Conservation (phyloP, 2,329 filamentous ascomycete species). For the Penicillium frequentans region DNA sequence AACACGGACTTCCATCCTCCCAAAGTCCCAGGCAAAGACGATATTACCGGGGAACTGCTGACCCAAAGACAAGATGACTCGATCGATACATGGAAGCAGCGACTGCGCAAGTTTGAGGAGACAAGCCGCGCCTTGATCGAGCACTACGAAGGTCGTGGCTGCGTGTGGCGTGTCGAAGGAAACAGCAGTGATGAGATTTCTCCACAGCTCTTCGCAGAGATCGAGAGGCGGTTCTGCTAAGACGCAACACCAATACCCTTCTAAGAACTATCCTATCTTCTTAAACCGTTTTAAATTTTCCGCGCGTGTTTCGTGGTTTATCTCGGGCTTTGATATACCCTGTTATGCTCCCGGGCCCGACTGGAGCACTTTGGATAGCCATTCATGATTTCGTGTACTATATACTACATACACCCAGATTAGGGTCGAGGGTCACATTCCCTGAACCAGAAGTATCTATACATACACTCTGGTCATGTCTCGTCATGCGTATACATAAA, state of each 20-base stretch:
- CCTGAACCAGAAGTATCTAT: background rate
- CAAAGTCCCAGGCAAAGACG: constrained; percentile 76
- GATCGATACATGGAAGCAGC: constrained; percentile 78
- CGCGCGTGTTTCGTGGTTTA: constrained; percentile 7
- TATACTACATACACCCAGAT: constrained; percentile 13
- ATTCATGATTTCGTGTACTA: constrained; percentile 17
- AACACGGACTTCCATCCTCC: constrained; percentile 92
- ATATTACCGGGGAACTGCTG: constrained; percentile 84
- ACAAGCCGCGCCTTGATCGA: constrained; percentile 81
- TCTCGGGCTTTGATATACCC: constrained; percentile 18
- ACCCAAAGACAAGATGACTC: constrained; percentile 83
- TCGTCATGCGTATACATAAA: constrained; percentile 12
- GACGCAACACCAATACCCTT: constrained; percentile 5
- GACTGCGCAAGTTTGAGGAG: constrained; percentile 82
- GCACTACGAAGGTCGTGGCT: constrained; percentile 81
- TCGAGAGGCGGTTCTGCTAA: constrained; percentile 70
- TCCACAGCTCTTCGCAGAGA: constrained; percentile 81
- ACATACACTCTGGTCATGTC: constrained; percentile 11
- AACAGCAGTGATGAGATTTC: constrained; percentile 93
- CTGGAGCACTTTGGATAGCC: constrained; percentile 15
- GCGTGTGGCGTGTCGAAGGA: constrained; percentile 83
- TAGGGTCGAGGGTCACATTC: background rate
- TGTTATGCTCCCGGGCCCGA: constrained; percentile 8
- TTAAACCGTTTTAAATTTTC: constrained; percentile 1
- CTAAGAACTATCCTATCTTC: constrained; percentile 6